Percentiles rank a stretch among this genome's conserved stretches.
phyloP scores from a whole-genome alignment of 2,329 filamentous ascomycete species.

The Aureobasidium subglaciale region DNA sequence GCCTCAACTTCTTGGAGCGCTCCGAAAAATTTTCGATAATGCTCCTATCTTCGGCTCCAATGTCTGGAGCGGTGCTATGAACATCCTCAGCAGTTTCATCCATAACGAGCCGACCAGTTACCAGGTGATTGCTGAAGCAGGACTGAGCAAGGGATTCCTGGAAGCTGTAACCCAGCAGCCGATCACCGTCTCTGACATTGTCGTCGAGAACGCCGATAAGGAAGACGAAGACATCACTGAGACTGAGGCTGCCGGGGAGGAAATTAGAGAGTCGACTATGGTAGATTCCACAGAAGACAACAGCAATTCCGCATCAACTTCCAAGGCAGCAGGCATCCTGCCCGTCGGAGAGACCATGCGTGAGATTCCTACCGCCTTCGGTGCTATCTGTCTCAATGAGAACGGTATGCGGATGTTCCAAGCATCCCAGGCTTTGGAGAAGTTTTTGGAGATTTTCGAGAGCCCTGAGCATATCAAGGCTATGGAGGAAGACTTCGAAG shows the following conservation, averaged over 20 bases:
- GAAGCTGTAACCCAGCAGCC: slow-evolving; percentile 61
- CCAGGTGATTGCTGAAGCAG: slow-evolving; percentile 88
- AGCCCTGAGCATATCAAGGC: slow-evolving; percentile 81
- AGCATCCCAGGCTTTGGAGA: slow-evolving; percentile 71
- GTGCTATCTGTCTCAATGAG: slow-evolving; percentile 88
- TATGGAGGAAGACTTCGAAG: slow-evolving; percentile 66
- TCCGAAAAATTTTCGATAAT: slow-evolving; percentile 76
- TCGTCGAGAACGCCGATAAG: slow-evolving; percentile 1
- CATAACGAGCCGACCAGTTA: slow-evolving; percentile 99
- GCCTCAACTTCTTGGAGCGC: slow-evolving; percentile 68
- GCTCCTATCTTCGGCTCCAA: slow-evolving; percentile 77
- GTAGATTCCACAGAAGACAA: too few species aligned
- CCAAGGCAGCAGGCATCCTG: slow-evolving; percentile 64
- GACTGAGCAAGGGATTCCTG: slow-evolving; percentile 77
- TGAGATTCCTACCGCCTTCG: slow-evolving; percentile 79
- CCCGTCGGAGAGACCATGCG: slow-evolving; percentile 84
- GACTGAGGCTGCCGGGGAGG: neutral
- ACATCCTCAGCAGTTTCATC: slow-evolving; percentile 89
- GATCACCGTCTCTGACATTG: slow-evolving; percentile 21
- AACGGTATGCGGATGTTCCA: slow-evolving; percentile 82
- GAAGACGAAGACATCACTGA: neutral
- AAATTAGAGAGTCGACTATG: too few species aligned
- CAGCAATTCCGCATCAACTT: neutral
- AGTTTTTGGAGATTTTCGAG: slow-evolving; percentile 94
- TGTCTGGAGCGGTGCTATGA: slow-evolving; percentile 92